Percentiles rank a stretch among this genome's conserved stretches.
These are phyloP conservation scores for Debaryomyces udenii DNA, from an alignment of 1,139 yeast species.

Conservation along the genomic window DNA sequence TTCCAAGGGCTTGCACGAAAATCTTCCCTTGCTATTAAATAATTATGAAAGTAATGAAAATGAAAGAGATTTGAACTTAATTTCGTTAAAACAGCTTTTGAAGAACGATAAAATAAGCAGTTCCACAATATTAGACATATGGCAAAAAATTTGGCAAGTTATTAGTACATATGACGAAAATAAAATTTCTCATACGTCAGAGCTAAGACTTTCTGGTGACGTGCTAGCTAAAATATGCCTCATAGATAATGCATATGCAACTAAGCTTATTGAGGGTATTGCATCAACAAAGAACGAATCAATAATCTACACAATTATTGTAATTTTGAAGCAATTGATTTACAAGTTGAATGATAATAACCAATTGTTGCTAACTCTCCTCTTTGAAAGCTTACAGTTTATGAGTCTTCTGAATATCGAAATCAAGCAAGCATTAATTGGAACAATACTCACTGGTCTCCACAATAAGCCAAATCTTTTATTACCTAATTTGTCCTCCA, in stretches of 20 bases:
- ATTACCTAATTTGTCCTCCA: slow-evolving; percentile 65
- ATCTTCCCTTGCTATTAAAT: slow-evolving; percentile 35
- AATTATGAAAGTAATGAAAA: slow-evolving; percentile 23
- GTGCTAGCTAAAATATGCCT: slow-evolving; percentile 29
- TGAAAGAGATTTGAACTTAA: slow-evolving; percentile 34
- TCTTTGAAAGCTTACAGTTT: slow-evolving; percentile 22
- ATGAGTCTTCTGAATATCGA: slow-evolving; percentile 34
- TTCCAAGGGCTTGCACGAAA: slow-evolving; percentile 35
- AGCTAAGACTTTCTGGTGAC: slow-evolving; percentile 37
- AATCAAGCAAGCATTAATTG: slow-evolving; percentile 59
- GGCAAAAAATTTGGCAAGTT: slow-evolving; percentile 20
- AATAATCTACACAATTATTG: slow-evolving; percentile 34
- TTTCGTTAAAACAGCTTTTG: slow-evolving; percentile 43
- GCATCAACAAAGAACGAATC: slow-evolving; percentile 19
- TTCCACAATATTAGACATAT: slow-evolving; percentile 16
- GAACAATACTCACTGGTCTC: slow-evolving; percentile 61
- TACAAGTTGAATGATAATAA: slow-evolving; percentile 21
- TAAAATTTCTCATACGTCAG: slow-evolving; percentile 19
- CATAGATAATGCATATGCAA: slow-evolving; percentile 17
- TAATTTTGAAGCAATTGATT: slow-evolving; percentile 37
- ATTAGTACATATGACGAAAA: slow-evolving; percentile 17
- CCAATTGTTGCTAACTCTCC: slow-evolving; percentile 15
- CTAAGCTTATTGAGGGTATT: slow-evolving; percentile 20
- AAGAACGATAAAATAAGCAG: slow-evolving; percentile 19
- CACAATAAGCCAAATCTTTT: slow-evolving; percentile 63